phyloP scores from a whole-genome alignment of 1,284 basidiomycete species.

The Naganishia sp. region DNA sequence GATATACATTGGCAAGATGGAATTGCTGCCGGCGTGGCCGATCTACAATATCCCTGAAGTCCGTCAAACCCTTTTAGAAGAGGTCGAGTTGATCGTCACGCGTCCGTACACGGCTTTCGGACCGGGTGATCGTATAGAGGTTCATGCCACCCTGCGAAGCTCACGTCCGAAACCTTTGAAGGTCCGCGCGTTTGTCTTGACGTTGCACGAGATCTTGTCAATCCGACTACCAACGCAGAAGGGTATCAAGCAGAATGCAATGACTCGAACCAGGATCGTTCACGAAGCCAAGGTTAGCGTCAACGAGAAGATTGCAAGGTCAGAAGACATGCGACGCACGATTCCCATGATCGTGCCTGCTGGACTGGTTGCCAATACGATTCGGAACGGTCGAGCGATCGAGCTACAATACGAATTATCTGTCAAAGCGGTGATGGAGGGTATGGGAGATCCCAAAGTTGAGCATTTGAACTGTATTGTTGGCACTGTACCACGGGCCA shows the following conservation, averaged over 20 bases:
- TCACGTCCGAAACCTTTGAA: conserved; percentile 63
- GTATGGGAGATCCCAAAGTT: conserved; percentile 65
- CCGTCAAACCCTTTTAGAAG: conserved; percentile 66
- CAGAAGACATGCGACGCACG: conserved; percentile 68
- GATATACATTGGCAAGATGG: conserved; percentile 83
- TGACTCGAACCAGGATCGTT: conserved; percentile 29
- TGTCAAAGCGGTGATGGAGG: conserved; percentile 73
- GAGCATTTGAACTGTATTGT: conserved; percentile 60
- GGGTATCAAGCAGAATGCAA: conserved; percentile 29
- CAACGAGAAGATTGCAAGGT: conserved; percentile 68
- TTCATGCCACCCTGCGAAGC: conserved; percentile 63
- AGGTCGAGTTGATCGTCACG: conserved; percentile 68
- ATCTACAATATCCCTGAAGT: conserved; percentile 76
- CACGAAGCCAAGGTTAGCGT: conserved; percentile 65
- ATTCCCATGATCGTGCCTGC: conserved; percentile 67
- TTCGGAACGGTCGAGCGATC: conserved; percentile 74
- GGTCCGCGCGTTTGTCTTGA: conserved; percentile 77
- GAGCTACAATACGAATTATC: conserved; percentile 75
- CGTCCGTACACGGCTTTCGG: conserved; percentile 74
- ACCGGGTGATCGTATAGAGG: conserved; percentile 73
- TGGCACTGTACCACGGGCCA: conserved; percentile 42
- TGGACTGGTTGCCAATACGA: conserved; percentile 71
- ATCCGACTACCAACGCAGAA: conserved; percentile 41
- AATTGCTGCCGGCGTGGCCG: conserved; percentile 85
- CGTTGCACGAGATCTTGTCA: conserved; percentile 68